phyloP scores from a whole-genome alignment of 2,329 filamentous ascomycete species.

The Epicoccum nigrum region DNA sequence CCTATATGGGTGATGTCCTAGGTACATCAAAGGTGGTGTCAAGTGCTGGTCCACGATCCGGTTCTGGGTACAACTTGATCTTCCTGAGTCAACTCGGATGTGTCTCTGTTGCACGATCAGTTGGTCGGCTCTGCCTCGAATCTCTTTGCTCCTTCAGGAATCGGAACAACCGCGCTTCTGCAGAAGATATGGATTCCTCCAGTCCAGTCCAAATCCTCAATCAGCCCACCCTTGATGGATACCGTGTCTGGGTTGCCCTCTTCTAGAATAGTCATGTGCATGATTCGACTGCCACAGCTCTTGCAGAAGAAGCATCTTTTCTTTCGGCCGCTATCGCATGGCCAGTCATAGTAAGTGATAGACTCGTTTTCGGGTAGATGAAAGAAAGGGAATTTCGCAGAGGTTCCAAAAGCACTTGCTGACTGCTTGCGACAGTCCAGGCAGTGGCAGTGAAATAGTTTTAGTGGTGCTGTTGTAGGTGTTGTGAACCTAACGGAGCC shows the following conservation, averaged over 20 bases:
- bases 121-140: slow-evolving; percentile 59
- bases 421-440: slow-evolving; percentile 69
- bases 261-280: slow-evolving; percentile 63
- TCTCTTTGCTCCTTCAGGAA: slow-evolving; percentile 67
- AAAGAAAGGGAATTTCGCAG: slow-evolving; percentile 73
- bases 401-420: slow-evolving; percentile 70
- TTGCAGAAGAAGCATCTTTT: slow-evolving; percentile 49
- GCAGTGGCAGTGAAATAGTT: slow-evolving; percentile 76
- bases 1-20: too few species aligned
- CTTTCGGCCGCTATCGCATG: slow-evolving; percentile 29
- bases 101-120: background rate
- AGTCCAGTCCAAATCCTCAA: slow-evolving; percentile 60
- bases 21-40: too few species aligned
- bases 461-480: slow-evolving; percentile 63
- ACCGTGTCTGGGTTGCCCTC: slow-evolving; percentile 45
- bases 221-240: slow-evolving; percentile 70
- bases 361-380: slow-evolving; percentile 54
- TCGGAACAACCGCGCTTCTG: slow-evolving; percentile 69
- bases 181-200: slow-evolving; percentile 68
- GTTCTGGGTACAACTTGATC: too few species aligned
- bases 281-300: slow-evolving; percentile 67
- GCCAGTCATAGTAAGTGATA: slow-evolving; percentile 26
- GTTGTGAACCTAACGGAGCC: slow-evolving; percentile 67
- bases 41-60: too few species aligned
- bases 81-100: background rate